Percentiles rank a stretch among this genome's conserved stretches.
These are phyloP conservation scores for Pseudoscleropodium purum DNA, from an alignment of 225 moss, liverwort and hornwort species.

Conservation along the genomic window DNA sequence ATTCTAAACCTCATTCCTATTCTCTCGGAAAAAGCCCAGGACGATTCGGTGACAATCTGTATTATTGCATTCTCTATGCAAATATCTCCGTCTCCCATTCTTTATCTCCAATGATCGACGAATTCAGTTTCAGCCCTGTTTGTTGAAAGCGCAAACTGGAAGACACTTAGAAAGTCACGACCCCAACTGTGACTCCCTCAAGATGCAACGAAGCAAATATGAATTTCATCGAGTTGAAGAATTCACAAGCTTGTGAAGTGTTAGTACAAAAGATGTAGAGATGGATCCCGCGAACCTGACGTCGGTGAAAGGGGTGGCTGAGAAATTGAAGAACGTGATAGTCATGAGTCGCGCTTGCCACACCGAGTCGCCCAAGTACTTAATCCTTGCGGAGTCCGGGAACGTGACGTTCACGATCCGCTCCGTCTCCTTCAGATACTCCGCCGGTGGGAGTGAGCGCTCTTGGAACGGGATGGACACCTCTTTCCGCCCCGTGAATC, in stretches of 20 bases:
- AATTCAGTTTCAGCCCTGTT: neutral
- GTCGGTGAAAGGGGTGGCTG: constrained; percentile 71
- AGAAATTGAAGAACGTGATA: constrained; percentile 67
- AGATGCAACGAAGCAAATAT: neutral
- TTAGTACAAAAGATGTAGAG: neutral
- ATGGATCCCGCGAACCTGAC: constrained; percentile 32
- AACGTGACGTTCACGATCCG: constrained; percentile 84
- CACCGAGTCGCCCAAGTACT: constrained; percentile 59
- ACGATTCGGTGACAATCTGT: neutral
- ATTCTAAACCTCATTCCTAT: neutral
- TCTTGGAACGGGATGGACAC: constrained; percentile 71
- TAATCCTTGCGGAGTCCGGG: constrained; percentile 78
- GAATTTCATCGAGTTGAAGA: neutral
- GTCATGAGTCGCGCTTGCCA: constrained; percentile 69
- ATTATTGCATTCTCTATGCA: neutral
- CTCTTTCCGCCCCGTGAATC: constrained; percentile 59
- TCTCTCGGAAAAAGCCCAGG: neutral
- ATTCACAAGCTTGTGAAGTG: neutral
- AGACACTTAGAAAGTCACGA: neutral
- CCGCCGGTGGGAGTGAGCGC: constrained; percentile 34
- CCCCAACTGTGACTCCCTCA: neutral
- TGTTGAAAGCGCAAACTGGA: neutral
- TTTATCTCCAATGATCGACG: neutral
- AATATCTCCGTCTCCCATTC: neutral
- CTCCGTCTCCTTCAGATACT: constrained; percentile 71